Evolutionary conservation across 495 filamentous ascomycete species (phyloP).

Genomic region (Podospora sp.): DNA sequence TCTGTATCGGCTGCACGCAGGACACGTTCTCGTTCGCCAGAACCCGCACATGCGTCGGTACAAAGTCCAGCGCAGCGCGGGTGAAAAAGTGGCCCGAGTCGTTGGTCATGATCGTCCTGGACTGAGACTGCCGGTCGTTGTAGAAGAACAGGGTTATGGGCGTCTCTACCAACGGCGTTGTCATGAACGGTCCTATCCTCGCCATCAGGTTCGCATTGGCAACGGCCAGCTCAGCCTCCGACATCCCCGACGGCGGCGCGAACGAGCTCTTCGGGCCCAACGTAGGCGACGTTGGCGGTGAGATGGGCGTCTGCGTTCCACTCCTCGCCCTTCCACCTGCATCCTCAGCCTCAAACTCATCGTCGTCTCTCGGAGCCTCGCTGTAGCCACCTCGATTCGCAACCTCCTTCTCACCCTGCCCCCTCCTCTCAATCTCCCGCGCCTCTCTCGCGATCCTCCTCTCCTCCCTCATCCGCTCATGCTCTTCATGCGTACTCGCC

Average conservation of each 20-base stretch:
- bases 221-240: conserved; percentile 66
- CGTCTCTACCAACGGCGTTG: conserved; percentile 69
- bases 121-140: conserved; percentile 74
- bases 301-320: conserved; percentile 29
- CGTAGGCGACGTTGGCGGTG: conserved; percentile 39
- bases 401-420: conserved; percentile 68
- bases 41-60: conserved; percentile 85
- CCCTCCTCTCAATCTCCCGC: conserved; percentile 68
- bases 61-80: conserved; percentile 78
- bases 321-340: conserved; percentile 17
- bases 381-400: conserved; percentile 65
- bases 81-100: conserved; percentile 83
- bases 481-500: conserved; percentile 38
- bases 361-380: conserved; percentile 42
- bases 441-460: conserved; percentile 72
- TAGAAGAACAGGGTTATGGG: conserved; percentile 93
- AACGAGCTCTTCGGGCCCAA: conserved; percentile 42
- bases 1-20: conserved; percentile 68
- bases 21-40: conserved; percentile 86
- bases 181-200: conserved; percentile 84
- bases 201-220: conserved; percentile 88
- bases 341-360: conserved; percentile 33
- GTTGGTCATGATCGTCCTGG: conserved; percentile 77
- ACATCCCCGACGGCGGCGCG: conserved; percentile 61
- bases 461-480: conserved; percentile 51